A percentile compares a stretch with the other conserved stretches of the same genome.
Conservation (phyloP, 768 basidiomycete species). For the Leucosporidium creatinivorum region DNA sequence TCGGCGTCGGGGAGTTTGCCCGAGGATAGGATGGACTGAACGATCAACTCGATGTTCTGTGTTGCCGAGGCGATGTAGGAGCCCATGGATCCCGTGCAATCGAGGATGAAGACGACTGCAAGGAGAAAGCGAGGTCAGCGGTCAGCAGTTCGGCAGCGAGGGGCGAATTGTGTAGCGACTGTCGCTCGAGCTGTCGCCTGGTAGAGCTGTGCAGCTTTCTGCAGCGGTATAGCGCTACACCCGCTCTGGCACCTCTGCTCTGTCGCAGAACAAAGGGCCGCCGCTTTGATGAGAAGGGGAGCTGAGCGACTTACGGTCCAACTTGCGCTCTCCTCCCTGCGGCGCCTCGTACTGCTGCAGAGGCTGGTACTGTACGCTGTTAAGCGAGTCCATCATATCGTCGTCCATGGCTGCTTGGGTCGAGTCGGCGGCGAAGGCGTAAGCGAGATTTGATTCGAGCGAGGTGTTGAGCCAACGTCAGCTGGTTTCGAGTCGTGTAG, state of each 20-base stretch:
- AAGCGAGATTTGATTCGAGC: not conserved
- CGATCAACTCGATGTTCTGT: slow-evolving; percentile 53
- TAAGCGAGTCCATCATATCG: not conserved
- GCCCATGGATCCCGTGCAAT: slow-evolving; percentile 34
- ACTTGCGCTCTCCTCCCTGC: not conserved
- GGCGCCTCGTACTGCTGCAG: not conserved
- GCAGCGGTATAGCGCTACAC: not conserved
- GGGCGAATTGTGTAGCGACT: too few relatives aligned
- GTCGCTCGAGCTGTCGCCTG: not conserved
- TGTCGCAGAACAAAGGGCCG: not conserved
- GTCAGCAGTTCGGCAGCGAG: too few relatives aligned
- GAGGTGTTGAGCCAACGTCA: not conserved
- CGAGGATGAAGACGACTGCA: slow-evolving; percentile 32
- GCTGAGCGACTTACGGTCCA: not conserved
- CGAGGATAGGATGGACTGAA: slow-evolving; percentile 86
- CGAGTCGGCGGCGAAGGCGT: not conserved
- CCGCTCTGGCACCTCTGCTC: not conserved
- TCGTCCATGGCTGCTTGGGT: not conserved
- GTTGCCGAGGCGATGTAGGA: slow-evolving; percentile 28
- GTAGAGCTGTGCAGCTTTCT: too few relatives aligned
- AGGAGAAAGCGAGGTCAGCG: too few relatives aligned
- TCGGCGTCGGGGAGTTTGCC: slow-evolving; percentile 76
- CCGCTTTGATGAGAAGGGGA: too few relatives aligned
- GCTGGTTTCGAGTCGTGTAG: not conserved
- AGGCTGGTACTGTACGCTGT: not conserved